Base-by-base conservation (phyloP, 2,329 filamentous ascomycete species). In the Botrytis aclada region DNA sequence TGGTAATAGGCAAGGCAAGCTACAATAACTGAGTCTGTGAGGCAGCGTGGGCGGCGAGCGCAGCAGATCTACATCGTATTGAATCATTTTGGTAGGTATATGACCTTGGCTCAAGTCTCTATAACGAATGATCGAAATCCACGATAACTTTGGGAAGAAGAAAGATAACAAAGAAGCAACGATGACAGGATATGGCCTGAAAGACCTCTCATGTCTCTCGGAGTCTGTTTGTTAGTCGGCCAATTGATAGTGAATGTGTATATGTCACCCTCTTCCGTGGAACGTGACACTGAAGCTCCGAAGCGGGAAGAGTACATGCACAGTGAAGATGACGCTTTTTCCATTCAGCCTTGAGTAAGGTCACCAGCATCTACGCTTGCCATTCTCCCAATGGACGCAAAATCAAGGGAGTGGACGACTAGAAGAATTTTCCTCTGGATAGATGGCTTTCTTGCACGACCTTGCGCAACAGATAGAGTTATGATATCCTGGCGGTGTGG, bases 111-210 rank as follows among this genome's bases (percentile, higher is more conserved):
- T 51, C 45, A 43, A 41, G 34, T 54, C 54, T 54, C 45, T 56
- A 20, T n/a, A 71, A 65, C 69, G 37, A 65, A 65, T 71, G 69
- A 71, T 56, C n/a, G 58, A 56, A 71, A 65, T 65, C 60, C 69
- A 71, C 69, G 69, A 71, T 54, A 65, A 54, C 69, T 39, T 54
- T 20, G 54, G 18, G 41, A 62, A 65, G 43, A 71, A 37, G 66
- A 51, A 60, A 45, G 45, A 54, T n/a, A 43, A 37, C 5, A 37
- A 39, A 71, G 69, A 71, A 34, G 69, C 45, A 71, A 41, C 22
- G 39, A 71, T 65, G 60, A 41, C 60, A 37, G 45, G 69, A 65
- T 66, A 56, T 65, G 69, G 60, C 60, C 60, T 65, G 69, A 43
- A 71, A 65, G 32, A 65, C n/a, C 58, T 41, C 61, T 56, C 45